These are phyloP conservation scores for Pharnaceum exiguum DNA, from an alignment of 148 eudicot genomes.

Conservation along the genomic window DNA sequence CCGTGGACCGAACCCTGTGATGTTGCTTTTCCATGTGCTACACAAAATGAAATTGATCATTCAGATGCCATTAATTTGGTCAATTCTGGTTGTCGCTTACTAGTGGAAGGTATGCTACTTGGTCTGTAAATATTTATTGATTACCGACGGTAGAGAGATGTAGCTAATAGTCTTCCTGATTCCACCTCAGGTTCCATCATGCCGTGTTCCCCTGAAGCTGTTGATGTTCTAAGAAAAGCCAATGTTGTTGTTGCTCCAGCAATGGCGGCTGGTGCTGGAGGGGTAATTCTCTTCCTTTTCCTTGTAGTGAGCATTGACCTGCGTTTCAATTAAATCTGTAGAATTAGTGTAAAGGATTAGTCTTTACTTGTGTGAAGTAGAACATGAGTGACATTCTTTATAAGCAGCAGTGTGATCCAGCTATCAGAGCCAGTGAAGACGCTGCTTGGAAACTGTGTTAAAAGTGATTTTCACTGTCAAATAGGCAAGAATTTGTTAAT, in stretches of 20 bases:
- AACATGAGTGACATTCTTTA: not conserved
- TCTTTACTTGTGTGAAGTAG: not conserved
- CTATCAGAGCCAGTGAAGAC: too few relatives aligned
- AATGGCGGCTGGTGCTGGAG: slow-evolving; percentile 97
- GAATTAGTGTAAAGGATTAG: not conserved
- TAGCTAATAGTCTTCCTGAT: not conserved
- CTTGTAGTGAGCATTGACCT: slow-evolving; percentile 2
- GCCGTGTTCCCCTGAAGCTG: slow-evolving; percentile 97
- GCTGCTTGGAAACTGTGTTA: too few relatives aligned
- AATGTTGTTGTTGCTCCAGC: slow-evolving; percentile 92
- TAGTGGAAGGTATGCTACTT: slow-evolving; percentile 67
- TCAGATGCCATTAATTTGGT: slow-evolving; percentile 90
- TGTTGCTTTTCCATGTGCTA: slow-evolving; percentile 94
- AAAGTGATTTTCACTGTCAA: too few relatives aligned
- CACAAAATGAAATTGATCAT: slow-evolving; percentile 90
- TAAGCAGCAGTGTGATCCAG: too few relatives aligned
- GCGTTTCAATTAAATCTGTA: not conserved
- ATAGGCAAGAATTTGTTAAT: too few relatives aligned
- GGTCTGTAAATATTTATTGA: not conserved
- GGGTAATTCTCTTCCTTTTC: slow-evolving; percentile 46
- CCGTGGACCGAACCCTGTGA: slow-evolving; percentile 99
- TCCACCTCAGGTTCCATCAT: slow-evolving; percentile 68
- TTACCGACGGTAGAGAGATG: not conserved
- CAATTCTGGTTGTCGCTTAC: slow-evolving; percentile 85
- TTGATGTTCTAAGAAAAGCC: slow-evolving; percentile 81